Conservation (phyloP, 768 basidiomycete genomes). For the Russula griseocarnosa region DNA sequence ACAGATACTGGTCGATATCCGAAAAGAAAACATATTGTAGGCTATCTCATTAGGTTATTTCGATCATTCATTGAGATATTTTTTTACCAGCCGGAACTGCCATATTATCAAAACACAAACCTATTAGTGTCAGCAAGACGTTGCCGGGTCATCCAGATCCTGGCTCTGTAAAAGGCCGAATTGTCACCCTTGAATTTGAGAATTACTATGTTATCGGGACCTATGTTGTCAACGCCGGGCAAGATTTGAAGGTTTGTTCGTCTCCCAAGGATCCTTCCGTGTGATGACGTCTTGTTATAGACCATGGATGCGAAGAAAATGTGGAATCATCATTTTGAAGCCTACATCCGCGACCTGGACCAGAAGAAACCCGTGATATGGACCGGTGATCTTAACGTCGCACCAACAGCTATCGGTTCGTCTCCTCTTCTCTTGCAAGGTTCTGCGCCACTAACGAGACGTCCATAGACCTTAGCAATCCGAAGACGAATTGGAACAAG, state of each 20-base stretch:
- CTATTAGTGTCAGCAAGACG: constrained; percentile 57
- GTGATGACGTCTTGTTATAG: constrained; percentile 37
- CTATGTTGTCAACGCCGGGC: constrained; percentile 82
- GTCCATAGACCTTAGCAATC: constrained; percentile 58
- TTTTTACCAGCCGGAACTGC: constrained; percentile 65
- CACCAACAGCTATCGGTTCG: constrained; percentile 67
- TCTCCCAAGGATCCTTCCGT: background rate
- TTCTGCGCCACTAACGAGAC: background rate
- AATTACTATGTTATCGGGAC: constrained; percentile 68
- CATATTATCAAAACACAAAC: constrained; percentile 71
- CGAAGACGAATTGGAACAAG: constrained; percentile 82
- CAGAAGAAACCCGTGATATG: constrained; percentile 81
- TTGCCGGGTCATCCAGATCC: constrained; percentile 76
- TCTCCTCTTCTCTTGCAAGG: background rate
- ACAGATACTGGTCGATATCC: constrained; percentile 74
- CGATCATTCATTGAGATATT: constrained; percentile 6
- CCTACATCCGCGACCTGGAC: constrained; percentile 68
- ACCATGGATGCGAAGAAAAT: constrained; percentile 69
- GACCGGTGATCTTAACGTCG: constrained; percentile 85
- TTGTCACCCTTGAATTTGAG: constrained; percentile 78
- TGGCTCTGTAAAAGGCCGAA: constrained; percentile 62
- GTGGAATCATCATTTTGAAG: constrained; percentile 77
- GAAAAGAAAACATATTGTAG: constrained; percentile 75
- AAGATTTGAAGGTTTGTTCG: constrained; percentile 51
- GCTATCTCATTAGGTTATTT: constrained; percentile 26